phyloP scores from a whole-genome alignment of 2,329 filamentous ascomycete genomes.

The Penicillium sp. region DNA sequence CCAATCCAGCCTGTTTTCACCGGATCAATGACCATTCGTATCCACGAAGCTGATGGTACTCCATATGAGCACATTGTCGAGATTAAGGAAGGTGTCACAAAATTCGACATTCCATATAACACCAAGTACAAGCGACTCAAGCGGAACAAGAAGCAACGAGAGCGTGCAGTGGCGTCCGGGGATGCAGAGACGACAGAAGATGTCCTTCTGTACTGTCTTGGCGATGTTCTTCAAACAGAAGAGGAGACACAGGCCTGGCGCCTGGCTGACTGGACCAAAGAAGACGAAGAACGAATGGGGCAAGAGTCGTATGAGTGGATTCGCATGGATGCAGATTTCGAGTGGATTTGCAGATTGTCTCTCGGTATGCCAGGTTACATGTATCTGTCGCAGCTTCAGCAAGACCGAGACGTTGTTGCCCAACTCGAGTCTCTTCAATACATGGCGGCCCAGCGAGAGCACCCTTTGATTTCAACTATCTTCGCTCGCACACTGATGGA shows the following conservation, averaged over 20 bases:
- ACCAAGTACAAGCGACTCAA: conserved; percentile 99
- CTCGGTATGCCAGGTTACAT: conserved; percentile 89
- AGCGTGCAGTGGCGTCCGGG: conserved; percentile 68
- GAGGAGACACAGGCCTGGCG: conserved; percentile 84
- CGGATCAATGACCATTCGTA: conserved; percentile 95
- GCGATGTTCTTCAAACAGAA: conserved; percentile 81
- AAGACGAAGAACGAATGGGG: conserved; percentile 89
- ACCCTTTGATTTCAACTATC: conserved; percentile 85
- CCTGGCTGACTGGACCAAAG: conserved; percentile 83
- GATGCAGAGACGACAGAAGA: conserved; percentile 74
- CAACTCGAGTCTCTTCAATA: conserved; percentile 75
- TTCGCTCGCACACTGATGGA: conserved; percentile 89
- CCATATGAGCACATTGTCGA: conserved; percentile 98
- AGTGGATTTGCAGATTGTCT: conserved; percentile 90
- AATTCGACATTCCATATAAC: conserved; percentile 95
- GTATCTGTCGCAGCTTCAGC: conserved; percentile 96
- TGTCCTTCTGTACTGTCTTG: conserved; percentile 84
- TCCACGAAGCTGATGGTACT: conserved; percentile 96
- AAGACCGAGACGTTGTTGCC: conserved; percentile 96
- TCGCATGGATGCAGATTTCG: conserved; percentile 94
- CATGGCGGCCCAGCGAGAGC: conserved; percentile 67
- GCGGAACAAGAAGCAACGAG: conserved; percentile 79
- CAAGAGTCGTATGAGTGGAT: conserved; percentile 99
- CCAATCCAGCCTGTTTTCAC: conserved; percentile 81
- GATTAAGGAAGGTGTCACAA: conserved; percentile 82